These are phyloP conservation scores for Globisporangium apiculatum DNA, from an alignment of 352 stramenopile genomes.

Conservation along the genomic window DNA sequence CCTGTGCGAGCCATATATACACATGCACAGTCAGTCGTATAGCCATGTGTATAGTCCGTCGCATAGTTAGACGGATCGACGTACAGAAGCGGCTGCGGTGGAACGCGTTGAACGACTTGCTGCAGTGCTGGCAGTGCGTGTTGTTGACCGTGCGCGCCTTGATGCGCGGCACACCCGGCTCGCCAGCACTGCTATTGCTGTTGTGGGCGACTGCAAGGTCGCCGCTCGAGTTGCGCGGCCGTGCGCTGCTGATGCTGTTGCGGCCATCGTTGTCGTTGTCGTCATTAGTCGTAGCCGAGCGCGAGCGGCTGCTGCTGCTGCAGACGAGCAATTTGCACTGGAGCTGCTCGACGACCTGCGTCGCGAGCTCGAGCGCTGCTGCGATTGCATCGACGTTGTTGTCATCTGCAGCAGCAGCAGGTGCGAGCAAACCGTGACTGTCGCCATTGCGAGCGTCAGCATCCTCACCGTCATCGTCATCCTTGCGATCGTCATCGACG, in stretches of 20 bases:
- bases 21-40: background rate
- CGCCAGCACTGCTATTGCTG: conserved; percentile 6
- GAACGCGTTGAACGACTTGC: conserved; percentile 65
- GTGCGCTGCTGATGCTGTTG: background rate
- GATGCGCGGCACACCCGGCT: conserved; percentile 31
- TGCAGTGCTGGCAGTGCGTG: conserved; percentile 39
- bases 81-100: conserved; percentile 55
- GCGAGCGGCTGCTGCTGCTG: too few species aligned
- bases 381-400: conserved; percentile 39
- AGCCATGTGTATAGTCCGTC: background rate
- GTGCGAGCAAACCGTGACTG: too few species aligned
- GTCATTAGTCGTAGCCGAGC: too few species aligned
- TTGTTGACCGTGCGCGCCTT: conserved; percentile 24
- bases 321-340: conserved; percentile 39
- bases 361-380: conserved; percentile 43
- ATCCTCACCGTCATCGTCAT: conserved; percentile 18
- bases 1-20: background rate
- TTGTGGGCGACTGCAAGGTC: background rate
- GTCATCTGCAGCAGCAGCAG: conserved; percentile 7
- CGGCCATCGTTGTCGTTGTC: too few species aligned
- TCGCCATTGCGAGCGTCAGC: conserved; percentile 11
- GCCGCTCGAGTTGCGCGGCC: background rate
- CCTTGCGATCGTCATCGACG: conserved; percentile 9
- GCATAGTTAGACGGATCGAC: background rate
- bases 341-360: conserved; percentile 48